phyloP scores from a whole-genome alignment of 257 asterid genomes.

The Gentiana straminea region DNA sequence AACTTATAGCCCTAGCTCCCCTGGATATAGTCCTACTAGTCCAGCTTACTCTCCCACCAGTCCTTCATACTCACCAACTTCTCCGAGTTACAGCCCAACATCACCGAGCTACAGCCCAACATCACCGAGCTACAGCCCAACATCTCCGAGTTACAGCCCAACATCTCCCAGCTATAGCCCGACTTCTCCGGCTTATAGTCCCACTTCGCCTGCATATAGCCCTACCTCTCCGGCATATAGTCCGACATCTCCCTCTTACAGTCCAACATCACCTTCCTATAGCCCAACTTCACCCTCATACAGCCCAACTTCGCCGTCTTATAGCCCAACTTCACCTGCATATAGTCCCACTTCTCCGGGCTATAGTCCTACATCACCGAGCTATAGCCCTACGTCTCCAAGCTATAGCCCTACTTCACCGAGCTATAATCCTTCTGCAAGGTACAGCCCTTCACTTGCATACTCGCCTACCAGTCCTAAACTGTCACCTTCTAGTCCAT shows the following conservation, averaged over 20 bases:
- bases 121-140: slow-evolving; percentile 64
- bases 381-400: slow-evolving; percentile 81
- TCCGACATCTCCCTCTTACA: slow-evolving; percentile 75
- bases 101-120: slow-evolving; percentile 89
- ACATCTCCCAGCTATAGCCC: slow-evolving; percentile 86
- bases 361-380: slow-evolving; percentile 91
- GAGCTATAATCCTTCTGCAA: slow-evolving; percentile 77
- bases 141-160: slow-evolving; percentile 81
- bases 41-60: slow-evolving; percentile 93
- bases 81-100: slow-evolving; percentile 83
- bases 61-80: slow-evolving; percentile 84
- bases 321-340: slow-evolving; percentile 78
- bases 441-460: slow-evolving; percentile 88
- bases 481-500: slow-evolving; percentile 82
- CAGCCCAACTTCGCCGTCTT: slow-evolving; percentile 76
- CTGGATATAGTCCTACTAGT: slow-evolving; percentile 87
- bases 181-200: slow-evolving; percentile 82
- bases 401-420: slow-evolving; percentile 75
- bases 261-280: slow-evolving; percentile 81
- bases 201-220: slow-evolving; percentile 73
- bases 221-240: slow-evolving; percentile 78
- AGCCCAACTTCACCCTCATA: slow-evolving; percentile 88
- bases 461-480: slow-evolving; percentile 93
- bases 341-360: slow-evolving; percentile 88
- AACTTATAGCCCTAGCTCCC: slow-evolving; percentile 86